A percentile compares a stretch with the other conserved stretches of the same genome.
These are phyloP conservation scores for Nectriaceae sp. DNA, from an alignment of 2,329 filamentous ascomycete genomes.

Conservation along the genomic window DNA sequence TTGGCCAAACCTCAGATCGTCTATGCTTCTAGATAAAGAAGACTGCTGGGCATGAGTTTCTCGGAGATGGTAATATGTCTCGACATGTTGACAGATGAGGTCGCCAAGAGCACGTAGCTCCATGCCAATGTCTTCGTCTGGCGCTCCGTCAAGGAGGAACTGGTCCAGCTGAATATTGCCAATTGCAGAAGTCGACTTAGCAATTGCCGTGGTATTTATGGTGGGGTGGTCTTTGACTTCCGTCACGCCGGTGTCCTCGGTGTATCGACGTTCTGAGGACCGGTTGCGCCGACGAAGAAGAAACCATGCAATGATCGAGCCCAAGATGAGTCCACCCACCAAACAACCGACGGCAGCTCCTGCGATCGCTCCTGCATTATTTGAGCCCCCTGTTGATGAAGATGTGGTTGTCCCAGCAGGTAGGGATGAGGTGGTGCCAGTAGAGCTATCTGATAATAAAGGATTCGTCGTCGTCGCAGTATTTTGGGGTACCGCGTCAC, in stretches of 20 bases:
- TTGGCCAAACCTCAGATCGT: constrained; percentile 28
- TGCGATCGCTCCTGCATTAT: constrained; percentile 20
- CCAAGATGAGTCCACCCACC: constrained; percentile 29
- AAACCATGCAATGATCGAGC: constrained; percentile 27
- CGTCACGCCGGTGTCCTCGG: neutral
- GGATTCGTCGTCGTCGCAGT: too few species aligned
- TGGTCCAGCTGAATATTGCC: constrained; percentile 32
- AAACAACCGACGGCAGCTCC: constrained; percentile 34
- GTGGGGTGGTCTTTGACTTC: neutral
- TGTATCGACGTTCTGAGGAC: neutral
- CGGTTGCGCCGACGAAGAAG: constrained; percentile 22
- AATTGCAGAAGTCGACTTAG: constrained; percentile 10
- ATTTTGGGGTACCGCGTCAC: too few species aligned
- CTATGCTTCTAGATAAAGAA: constrained; percentile 25
- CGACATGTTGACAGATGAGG: constrained; percentile 42
- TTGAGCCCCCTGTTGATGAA: neutral
- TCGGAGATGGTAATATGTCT: constrained; percentile 39
- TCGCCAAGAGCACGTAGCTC: constrained; percentile 36
- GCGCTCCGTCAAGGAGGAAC: constrained; percentile 37
- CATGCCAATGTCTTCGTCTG: constrained; percentile 37
- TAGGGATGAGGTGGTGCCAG: neutral
- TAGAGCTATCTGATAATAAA: too few species aligned
- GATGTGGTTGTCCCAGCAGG: neutral
- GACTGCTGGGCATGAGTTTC: constrained; percentile 19
- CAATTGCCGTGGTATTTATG: constrained; percentile 9